phyloP scores from a whole-genome alignment of 1,284 basidiomycete genomes.

The Cryptococcus floricola region DNA sequence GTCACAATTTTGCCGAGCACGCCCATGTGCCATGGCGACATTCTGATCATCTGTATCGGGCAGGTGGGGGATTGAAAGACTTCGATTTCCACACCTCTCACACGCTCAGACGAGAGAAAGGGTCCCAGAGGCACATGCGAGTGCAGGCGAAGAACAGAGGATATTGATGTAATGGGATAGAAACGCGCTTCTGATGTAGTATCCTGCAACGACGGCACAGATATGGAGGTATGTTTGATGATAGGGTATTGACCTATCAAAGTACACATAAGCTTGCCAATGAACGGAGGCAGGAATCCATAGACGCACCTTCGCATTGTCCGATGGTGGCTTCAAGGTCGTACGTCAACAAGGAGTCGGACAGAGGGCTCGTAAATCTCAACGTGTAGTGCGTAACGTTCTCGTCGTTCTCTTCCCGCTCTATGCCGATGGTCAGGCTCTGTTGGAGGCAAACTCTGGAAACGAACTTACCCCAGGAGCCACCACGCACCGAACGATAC shows the following conservation, averaged over 20 bases:
- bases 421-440: not conserved
- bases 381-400: not conserved
- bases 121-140: conserved; percentile 64
- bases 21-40: conserved; percentile 64
- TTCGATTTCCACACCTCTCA: conserved; percentile 21
- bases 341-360: conserved; percentile 12
- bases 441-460: too few relatives aligned
- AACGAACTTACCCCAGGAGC: conserved; percentile 7
- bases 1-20: conserved; percentile 64
- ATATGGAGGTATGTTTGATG: conserved; percentile 45
- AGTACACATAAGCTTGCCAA: not conserved
- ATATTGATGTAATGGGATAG: conserved; percentile 52
- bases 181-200: conserved; percentile 68
- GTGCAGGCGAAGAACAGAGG: conserved; percentile 59
- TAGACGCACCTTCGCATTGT: conserved; percentile 15
- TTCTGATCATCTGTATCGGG: conserved; percentile 51
- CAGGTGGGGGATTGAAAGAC: conserved; percentile 47
- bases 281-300: not conserved
- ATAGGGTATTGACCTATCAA: conserved; percentile 17
- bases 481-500: too few relatives aligned
- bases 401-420: not conserved
- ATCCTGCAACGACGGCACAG: conserved; percentile 60
- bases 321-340: not conserved
- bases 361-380: conserved; percentile 1
- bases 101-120: conserved; percentile 51